Evolutionary conservation across 1,284 basidiomycete species (phyloP).

Genomic region (Trichosporon coremiiforme): DNA sequence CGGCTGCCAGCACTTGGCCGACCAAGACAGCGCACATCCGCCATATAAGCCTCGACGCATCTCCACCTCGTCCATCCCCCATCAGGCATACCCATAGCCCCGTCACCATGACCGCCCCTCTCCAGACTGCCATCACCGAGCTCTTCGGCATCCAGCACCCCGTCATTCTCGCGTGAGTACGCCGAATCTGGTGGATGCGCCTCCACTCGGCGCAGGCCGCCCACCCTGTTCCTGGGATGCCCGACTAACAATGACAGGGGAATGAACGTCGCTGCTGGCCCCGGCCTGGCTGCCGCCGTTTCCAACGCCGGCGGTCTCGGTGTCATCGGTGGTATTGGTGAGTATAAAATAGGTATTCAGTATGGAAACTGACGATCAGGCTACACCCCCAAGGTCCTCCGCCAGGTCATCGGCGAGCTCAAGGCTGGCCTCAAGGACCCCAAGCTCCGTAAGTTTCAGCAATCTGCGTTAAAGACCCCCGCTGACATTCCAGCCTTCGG

Average conservation of each 20-base stretch:
- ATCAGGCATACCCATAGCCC: slow-evolving; percentile 16
- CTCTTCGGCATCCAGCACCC: slow-evolving; percentile 77
- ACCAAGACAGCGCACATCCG: neutral
- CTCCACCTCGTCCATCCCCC: neutral
- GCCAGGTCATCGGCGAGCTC: slow-evolving; percentile 67
- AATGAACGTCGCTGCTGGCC: slow-evolving; percentile 86
- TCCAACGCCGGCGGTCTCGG: slow-evolving; percentile 80
- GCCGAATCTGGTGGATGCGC: neutral
- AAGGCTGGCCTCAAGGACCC: slow-evolving; percentile 65
- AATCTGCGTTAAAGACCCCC: neutral
- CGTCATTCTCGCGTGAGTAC: slow-evolving; percentile 69
- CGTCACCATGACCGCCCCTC: slow-evolving; percentile 4
- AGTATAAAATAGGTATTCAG: neutral
- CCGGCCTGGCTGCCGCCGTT: slow-evolving; percentile 76
- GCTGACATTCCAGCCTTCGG: slow-evolving; percentile 67
- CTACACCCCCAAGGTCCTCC: slow-evolving; percentile 52
- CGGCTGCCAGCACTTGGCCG: neutral
- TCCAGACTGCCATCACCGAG: slow-evolving; percentile 15
- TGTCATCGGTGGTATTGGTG: slow-evolving; percentile 73
- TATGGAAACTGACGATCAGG: neutral
- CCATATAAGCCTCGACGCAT: neutral
- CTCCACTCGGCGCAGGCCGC: neutral
- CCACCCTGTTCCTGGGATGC: neutral
- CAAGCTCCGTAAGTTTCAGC: slow-evolving; percentile 21
- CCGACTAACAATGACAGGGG: slow-evolving; percentile 53